Base-by-base conservation (phyloP, 228 moss, liverwort and hornwort genomes). In the Sphagnum magellanicum region DNA sequence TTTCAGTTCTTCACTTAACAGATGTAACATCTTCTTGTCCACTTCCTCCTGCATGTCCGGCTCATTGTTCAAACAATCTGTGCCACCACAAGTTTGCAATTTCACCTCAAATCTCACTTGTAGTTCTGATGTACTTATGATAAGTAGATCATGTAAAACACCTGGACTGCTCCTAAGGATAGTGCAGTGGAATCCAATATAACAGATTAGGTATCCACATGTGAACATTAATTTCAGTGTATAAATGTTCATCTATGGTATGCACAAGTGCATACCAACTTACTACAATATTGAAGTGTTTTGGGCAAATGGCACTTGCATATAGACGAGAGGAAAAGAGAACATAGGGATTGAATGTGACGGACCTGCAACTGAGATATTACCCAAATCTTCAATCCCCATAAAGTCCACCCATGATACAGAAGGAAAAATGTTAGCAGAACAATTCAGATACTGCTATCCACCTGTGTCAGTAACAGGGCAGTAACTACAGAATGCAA, bases 1-100 rank as follows among this genome's bases (percentile, higher is more conserved):
- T 49, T 68, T 63, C 17, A 74, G 63, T 17, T 74, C 67, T 50
- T 74, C 53, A 10, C 60, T 61, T 14, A 74, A 52, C 48, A 49
- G 68, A 9, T 53, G 32, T 8, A 67, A 50, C 55, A 68, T 8
- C 8, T 12, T 3, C 55, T 55, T 55, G 8, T 12, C 55, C 55
- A 55, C 9, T 12, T 55, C 55, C 55, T 55, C 55, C 8, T 12
- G 55, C 9, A 2, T 8, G 55, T 55, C 55, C 12, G 55, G 55
- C 0, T 55, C 12, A 12, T 55, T 4, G 1, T 55, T 55, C 1
- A 12, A 55, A 12, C 55, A 55, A 55, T 55, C 55, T 55, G 55
- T 55, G 55, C 12, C 55, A 8, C 55, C 8, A 55, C 8, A 55
- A 55, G 8, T 55, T 55, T 8, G 12, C 55, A 55, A 12, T 4